Base-by-base conservation (phyloP, 257 asterid species). In the Cinchona pubescens region DNA sequence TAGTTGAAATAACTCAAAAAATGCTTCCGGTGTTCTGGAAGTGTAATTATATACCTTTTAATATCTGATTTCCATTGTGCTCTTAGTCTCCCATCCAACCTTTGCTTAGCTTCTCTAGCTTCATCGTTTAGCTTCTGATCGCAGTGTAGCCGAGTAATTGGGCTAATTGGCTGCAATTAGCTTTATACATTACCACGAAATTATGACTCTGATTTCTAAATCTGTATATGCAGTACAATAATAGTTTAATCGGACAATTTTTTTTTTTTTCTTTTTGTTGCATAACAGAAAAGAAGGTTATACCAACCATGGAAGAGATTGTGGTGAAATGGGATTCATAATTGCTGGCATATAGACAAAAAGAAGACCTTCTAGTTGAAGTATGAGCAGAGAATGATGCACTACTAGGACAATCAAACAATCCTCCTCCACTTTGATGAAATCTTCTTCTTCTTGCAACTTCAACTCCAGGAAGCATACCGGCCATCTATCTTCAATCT, bases 391-490 rank as follows among this genome's bases (percentile, higher is more conserved):
- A n/a, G 30, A 45, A 38, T 6, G 82, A 66, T 15, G 72, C 25
- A n/a, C n/a, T 10, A n/a, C 46, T 19, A 0, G 89, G 78, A 51
- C 86, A 79, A 75, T 85, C 86, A 37, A 71, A 43, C 34, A 29
- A 73, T 45, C 84, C 80, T 45, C 84, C 80, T 32, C 75, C 83
- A 68, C 84, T 83, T 34, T 82, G 88, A 84, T 85, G 90, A 74
- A 84, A 75, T 69, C 91, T 80, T 48, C 96, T 85, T 38, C 93
- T 81, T 72, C 96, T 85, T 4, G 96, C 93, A 48, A 85, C 76
- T 78, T 90, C 90, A 45, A 88, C 93, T 37, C 93, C 93, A 18
- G 96, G 90, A 2, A 90, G 86, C 89, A 83, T 85, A 9, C 93
- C 91, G 3, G 90, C 88, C 93, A 90, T 90, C 56, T 82, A 90